Base-by-base conservation (phyloP, 2,329 filamentous ascomycete genomes). In the Chrysosphaeria jannelii region DNA sequence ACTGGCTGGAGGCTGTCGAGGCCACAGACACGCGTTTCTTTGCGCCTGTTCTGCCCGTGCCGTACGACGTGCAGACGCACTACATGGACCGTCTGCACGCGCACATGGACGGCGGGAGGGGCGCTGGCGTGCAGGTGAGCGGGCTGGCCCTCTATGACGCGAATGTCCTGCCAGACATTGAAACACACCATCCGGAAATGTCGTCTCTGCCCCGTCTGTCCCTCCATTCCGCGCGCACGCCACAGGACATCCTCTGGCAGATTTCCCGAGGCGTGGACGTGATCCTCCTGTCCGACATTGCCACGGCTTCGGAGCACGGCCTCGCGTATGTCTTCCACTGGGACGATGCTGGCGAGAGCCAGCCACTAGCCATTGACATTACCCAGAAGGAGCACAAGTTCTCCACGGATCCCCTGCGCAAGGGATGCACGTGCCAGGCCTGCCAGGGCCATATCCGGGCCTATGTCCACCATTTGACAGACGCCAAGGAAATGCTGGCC, bases 401-500 rank as follows among this genome's bases (percentile, higher is more conserved):
- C 4, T 61, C 71, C 1, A 41, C 43, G 0, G n/a, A 7, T 7
- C 66, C 81, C 0, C 47, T 91, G 3, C 38, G 44, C 1, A 35
- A 51, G 5, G 53, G 43, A 10, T 97, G 85, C 41, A 34, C 45
- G 23, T 97, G 85, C 51, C 81, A 89, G 41, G 52, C 76, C 12
- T 97, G 85, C 50, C 60, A 51, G 2, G 58, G 57, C 10, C 81
- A 93, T 41, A 76, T 90, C 43, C 53, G 68, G 23, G 81, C 85
- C 0, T 97, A 74, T 42, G 38, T 97, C 17, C 69, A 78, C 32
- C 85, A 97, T 41, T 54, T 93, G 1, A 58, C 97, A 5, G 55
- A 62, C 22, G 78, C 85, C 1, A 88, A 79, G 38, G 85, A 97
- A 44, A 93, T 97, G 85, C 61, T 91, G 4, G 81, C 70, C 13